These are phyloP conservation scores for Bassia scoparia DNA, from an alignment of 148 eudicot species.

Conservation along the genomic window DNA sequence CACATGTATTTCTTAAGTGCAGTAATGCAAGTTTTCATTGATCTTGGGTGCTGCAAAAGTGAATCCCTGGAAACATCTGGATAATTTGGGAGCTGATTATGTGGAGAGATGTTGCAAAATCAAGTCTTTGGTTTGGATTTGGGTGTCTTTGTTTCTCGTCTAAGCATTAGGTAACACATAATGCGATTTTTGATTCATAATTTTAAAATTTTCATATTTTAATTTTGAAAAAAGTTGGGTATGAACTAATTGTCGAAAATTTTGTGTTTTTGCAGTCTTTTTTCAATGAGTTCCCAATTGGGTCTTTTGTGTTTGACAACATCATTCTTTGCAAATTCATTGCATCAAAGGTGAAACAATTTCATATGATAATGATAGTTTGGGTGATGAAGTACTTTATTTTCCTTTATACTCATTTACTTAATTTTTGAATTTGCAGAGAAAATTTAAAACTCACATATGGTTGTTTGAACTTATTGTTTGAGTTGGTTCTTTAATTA, in stretches of 20 bases:
- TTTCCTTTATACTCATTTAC: not conserved
- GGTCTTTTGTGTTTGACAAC: constrained; percentile 71
- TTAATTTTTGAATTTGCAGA: constrained; percentile 28
- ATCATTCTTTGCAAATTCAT: constrained; percentile 65
- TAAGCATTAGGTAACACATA: constrained; percentile 57
- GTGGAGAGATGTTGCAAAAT: constrained; percentile 90
- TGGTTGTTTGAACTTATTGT: not conserved
- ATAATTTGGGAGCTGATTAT: constrained; percentile 65
- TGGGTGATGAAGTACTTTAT: not conserved
- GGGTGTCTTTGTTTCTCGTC: constrained; percentile 80
- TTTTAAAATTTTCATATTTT: not conserved
- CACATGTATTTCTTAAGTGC: too few relatives aligned
- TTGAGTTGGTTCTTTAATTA: too few relatives aligned
- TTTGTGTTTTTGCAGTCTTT: constrained; percentile 41
- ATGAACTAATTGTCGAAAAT: not conserved
- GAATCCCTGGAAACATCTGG: too few relatives aligned
- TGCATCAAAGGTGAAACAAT: constrained; percentile 47
- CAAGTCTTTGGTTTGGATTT: constrained; percentile 95
- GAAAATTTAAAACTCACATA: not conserved
- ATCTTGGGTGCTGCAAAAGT: too few relatives aligned
- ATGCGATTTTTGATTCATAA: not conserved
- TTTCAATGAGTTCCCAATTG: constrained; percentile 66
- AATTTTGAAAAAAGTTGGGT: not conserved
- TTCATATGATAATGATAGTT: not conserved
- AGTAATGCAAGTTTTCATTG: too few relatives aligned